Conservation (phyloP, 73 alveolate genomes). For the Paraurostyla sp. region DNA sequence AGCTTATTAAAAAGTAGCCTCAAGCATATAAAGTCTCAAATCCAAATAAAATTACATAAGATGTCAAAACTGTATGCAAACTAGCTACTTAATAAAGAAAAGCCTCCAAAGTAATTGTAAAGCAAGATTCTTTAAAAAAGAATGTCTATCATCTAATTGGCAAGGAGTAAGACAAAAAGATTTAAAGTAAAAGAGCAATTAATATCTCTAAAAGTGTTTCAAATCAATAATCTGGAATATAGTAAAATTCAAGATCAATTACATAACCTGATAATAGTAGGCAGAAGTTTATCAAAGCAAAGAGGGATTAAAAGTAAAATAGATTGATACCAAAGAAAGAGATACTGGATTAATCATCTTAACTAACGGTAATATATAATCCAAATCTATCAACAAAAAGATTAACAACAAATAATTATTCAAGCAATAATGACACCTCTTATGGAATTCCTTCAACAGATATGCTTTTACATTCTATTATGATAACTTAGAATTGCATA, state of each 20-base stretch:
- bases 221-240: too few species aligned
- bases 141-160: constrained; percentile 45
- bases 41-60: too few species aligned
- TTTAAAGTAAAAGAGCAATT: not conserved
- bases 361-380: not conserved
- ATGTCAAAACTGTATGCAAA: too few species aligned
- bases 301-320: constrained; percentile 14
- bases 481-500: constrained; percentile 14
- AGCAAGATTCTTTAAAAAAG: not conserved
- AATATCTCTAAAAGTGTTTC: too few species aligned
- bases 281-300: not conserved
- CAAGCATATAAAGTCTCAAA: not conserved
- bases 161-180: not conserved
- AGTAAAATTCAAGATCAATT: not conserved
- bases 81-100: not conserved
- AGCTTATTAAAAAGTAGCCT: not conserved
- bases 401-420: not conserved
- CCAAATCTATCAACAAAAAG: not conserved
- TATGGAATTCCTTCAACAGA: constrained; percentile 10
- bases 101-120: not conserved
- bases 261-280: not conserved
- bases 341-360: too few species aligned
- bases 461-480: constrained; percentile 1
- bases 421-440: constrained; percentile 32
- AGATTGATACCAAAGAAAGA: too few species aligned